These are phyloP conservation scores for Trichophyton benhamiae DNA, from an alignment of 2,329 filamentous ascomycete species.

Conservation along the genomic window DNA sequence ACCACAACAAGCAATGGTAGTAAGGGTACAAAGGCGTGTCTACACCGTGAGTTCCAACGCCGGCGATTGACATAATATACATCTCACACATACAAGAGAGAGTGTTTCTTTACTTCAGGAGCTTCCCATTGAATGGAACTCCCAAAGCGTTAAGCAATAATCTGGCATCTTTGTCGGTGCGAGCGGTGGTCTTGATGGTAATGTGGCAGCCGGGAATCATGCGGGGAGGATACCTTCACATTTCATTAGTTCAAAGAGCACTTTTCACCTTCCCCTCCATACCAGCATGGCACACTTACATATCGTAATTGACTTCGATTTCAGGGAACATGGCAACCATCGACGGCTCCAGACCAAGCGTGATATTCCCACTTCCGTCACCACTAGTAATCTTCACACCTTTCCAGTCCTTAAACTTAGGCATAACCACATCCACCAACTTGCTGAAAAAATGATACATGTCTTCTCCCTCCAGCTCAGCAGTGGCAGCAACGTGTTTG, in stretches of 20 bases:
- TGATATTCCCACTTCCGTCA: slow-evolving; percentile 77
- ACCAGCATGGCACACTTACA: slow-evolving; percentile 44
- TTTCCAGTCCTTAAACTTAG: slow-evolving; percentile 90
- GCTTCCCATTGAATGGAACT: slow-evolving; percentile 71
- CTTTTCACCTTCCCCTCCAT: too few species aligned
- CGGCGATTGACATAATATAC: background rate
- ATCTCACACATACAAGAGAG: background rate
- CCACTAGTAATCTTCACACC: slow-evolving; percentile 67
- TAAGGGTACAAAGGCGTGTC: background rate
- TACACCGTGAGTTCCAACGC: background rate
- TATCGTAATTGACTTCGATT: slow-evolving; percentile 84
- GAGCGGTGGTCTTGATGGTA: slow-evolving; percentile 71
- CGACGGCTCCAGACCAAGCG: slow-evolving; percentile 64
- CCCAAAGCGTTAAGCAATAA: slow-evolving; percentile 61
- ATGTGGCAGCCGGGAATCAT: slow-evolving; percentile 81
- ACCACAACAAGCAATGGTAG: background rate
- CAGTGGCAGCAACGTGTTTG: slow-evolving; percentile 59
- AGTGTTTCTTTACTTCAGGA: slow-evolving; percentile 36
- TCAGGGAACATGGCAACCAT: slow-evolving; percentile 80
- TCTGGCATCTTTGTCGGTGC: slow-evolving; percentile 71
- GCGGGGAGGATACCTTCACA: slow-evolving; percentile 48
- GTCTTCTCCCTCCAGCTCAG: slow-evolving; percentile 61
- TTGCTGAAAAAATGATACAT: slow-evolving; percentile 89
- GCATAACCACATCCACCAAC: slow-evolving; percentile 77
- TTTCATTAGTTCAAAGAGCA: background rate